Base-by-base conservation (phyloP, 495 filamentous ascomycete species). In the Talaromyces adpressus region DNA sequence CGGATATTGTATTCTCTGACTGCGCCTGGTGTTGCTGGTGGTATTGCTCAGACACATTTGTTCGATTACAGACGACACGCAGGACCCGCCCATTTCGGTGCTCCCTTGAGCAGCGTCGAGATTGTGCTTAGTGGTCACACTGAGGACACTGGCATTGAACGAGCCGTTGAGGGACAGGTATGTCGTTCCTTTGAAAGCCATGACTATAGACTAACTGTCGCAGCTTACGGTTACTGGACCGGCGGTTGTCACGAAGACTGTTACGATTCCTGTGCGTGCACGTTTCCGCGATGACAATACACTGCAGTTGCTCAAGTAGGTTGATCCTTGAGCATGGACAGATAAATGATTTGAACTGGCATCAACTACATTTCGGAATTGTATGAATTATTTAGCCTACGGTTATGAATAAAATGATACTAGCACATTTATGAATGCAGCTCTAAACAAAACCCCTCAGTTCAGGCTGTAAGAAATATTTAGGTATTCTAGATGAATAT, bases 1-100 rank as follows among this genome's bases (percentile, higher is more conserved):
- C 85, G 92, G 36, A 80, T 96, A 56, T 81, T 95, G 22, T 97
- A 97, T 75, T 92, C 91, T 0, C 80, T 98, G 30, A 90, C 92
- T 53, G 87, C 90, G 3, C 78, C 93, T 7, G 82, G 84, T 30
- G 88, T 97, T 23, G 93, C 92, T 4, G 94, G 94, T 23, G 90
- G 94, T 1, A 85, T 93, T 18, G 73, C 85, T 2, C 93, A 98
- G 75, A 94, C 91, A 11, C 85, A 89, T 63, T 81, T 92, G 34
- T 93, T 91, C 67, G 94, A 99, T 70, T 98, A 99, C 70, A 78
- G 93, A 47, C 80, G 86, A 18, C 75, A 82, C 57, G 16, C 63
- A 18, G 68, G 83, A 69, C 64, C 77, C 39, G 85, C 82, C 39
- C 92, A 96, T 75, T 96, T 97, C 70, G 95, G 94, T 2, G 77